These are phyloP conservation scores for Pseudonitzschia delicatissima DNA, from an alignment of 108 stramenopile genomes.

Conservation along the genomic window DNA sequence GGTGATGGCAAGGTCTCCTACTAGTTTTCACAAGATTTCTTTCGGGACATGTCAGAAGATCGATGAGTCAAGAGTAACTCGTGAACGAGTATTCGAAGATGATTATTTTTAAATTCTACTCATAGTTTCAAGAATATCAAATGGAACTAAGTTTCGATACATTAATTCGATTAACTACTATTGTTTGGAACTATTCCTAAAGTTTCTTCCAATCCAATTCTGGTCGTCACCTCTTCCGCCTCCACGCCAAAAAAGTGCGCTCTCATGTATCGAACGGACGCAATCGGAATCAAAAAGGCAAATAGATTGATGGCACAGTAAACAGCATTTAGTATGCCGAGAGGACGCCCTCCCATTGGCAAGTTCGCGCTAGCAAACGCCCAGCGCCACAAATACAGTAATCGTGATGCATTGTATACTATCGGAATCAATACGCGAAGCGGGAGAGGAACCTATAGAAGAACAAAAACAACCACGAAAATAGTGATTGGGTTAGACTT, in stretches of 20 bases:
- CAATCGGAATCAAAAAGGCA: conserved; percentile 75
- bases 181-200: conserved; percentile 42
- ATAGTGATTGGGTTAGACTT: too few species aligned
- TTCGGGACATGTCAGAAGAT: too few species aligned
- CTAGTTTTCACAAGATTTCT: too few species aligned
- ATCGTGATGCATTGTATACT: conserved; percentile 53
- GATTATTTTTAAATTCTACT: too few species aligned
- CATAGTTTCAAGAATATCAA: too few species aligned
- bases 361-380: conserved; percentile 24
- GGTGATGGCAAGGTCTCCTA: too few species aligned
- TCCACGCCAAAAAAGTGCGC: conserved; percentile 77
- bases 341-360: conserved; percentile 25
- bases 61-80: too few species aligned
- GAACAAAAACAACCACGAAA: neutral
- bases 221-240: conserved; percentile 61
- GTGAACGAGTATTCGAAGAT: too few species aligned
- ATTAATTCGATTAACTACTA: neutral
- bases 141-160: too few species aligned
- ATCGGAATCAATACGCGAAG: conserved; percentile 70
- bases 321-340: conserved; percentile 53
- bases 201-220: conserved; percentile 60
- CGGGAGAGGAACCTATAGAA: conserved; percentile 51
- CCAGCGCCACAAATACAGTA: conserved; percentile 60
- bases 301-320: conserved; percentile 69
- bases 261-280: conserved; percentile 57